Base-by-base conservation (phyloP, 805 yeast genomes). In the Sungouiella blattae region DNA sequence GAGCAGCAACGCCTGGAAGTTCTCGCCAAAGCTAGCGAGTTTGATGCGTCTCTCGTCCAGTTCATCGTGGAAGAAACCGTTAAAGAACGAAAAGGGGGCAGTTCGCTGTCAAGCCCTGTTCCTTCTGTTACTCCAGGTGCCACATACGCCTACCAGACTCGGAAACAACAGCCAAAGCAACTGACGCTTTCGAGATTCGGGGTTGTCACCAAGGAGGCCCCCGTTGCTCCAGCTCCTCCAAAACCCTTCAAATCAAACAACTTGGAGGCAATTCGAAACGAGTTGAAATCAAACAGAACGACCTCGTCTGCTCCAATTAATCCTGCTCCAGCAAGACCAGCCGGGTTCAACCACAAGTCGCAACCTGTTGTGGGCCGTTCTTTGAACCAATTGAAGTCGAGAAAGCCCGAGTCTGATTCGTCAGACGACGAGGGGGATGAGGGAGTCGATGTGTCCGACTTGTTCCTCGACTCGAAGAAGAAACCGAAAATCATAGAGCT, bases 1-100 rank as follows among this genome's bases (percentile, higher is more conserved):
- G 78, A 73, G 18, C 75, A 76, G 28, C 95, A 88, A 52, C 64
- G 83, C 4, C 62, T 69, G 15, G 81, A 78, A 32, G 73, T 89
- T 23, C 54, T 87, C 24, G 61, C 75, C 0, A 73, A 77, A 43
- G 87, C 87, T 0, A 67, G 78, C 39, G 64, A 61, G 18, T 71
- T 81, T 40, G 77, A 84, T 49, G 55, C 58, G 4, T 60, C 57
- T 0, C 49, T 81, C 33, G 87, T 83, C 7, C 80, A 78, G 13
- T 50, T 49, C n/a, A 62, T 81, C 13, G 39, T 63, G 3, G 39
- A 43, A 25, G 42, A 49, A 29, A 33, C 37, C 13, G 37, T 41
- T 3, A 42, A 33, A 32, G 52, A 58, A 4, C 73, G 71, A 26
- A 63, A 72, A 1, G 73, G 35, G 4, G 9, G 11, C 67, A 25